These are phyloP conservation scores for Pestalotiopsis sp. DNA, from an alignment of 2,329 filamentous ascomycete genomes.

Conservation along the genomic window DNA sequence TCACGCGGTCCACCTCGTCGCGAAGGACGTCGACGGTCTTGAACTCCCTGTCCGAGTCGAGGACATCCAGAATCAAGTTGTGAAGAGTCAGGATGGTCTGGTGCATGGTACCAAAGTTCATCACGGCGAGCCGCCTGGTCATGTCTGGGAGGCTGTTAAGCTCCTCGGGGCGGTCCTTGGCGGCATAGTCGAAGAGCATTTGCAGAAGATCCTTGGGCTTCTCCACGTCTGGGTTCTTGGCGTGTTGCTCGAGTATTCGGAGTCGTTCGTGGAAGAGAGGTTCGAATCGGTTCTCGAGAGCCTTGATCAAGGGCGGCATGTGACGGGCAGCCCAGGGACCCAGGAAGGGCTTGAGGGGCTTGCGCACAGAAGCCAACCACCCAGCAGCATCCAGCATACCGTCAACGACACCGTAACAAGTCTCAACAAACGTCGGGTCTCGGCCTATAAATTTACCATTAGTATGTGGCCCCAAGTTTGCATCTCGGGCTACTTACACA, in stretches of 20 bases:
- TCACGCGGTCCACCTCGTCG: constrained; percentile 36
- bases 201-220: constrained; percentile 42
- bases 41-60: constrained; percentile 40
- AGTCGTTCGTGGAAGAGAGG: constrained; percentile 24
- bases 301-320: constrained; percentile 24
- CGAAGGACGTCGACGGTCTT: constrained; percentile 39
- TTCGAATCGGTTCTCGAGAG: constrained; percentile 28
- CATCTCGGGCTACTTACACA: constrained; percentile 28
- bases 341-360: constrained; percentile 32
- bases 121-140: constrained; percentile 30
- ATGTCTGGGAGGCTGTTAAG: constrained; percentile 31
- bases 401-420: constrained; percentile 31
- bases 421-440: constrained; percentile 36
- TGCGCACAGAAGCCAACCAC: constrained; percentile 31
- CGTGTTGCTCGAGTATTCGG: constrained; percentile 18
- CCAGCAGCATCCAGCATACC: constrained; percentile 36
- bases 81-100: constrained; percentile 40
- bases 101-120: constrained; percentile 42
- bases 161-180: constrained; percentile 40
- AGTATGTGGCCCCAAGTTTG: background rate
- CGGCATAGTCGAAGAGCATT: constrained; percentile 42
- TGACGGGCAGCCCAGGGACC: constrained; percentile 29
- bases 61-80: constrained; percentile 45
- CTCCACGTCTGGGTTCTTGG: constrained; percentile 19
- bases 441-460: constrained; percentile 25